These are phyloP conservation scores for Penstemon barbatus DNA, from an alignment of 257 asterid species.

Conservation along the genomic window DNA sequence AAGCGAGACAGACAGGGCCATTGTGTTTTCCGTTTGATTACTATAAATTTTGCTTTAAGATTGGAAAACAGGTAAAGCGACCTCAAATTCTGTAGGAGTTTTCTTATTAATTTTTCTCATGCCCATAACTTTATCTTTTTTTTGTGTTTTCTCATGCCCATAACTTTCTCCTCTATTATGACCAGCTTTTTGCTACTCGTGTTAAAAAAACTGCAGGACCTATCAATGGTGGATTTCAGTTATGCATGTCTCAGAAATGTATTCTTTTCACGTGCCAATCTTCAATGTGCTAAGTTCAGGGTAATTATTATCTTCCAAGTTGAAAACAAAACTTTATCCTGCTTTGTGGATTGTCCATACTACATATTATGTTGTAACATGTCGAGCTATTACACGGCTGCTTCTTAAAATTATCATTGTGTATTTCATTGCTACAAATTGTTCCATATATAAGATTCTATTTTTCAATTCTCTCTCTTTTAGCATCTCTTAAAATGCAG, in stretches of 20 bases:
- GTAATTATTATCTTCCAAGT: slow-evolving; percentile 40
- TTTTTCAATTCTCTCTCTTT: neutral
- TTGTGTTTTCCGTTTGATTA: neutral
- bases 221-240: slow-evolving; percentile 90
- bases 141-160: neutral
- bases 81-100: too few species aligned
- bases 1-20: too few species aligned
- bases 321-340: slow-evolving; percentile 4
- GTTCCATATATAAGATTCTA: neutral
- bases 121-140: neutral
- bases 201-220: slow-evolving; percentile 59
- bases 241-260: slow-evolving; percentile 79
- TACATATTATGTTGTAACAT: neutral
- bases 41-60: slow-evolving; percentile 7
- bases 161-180: slow-evolving; percentile 9
- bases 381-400: neutral
- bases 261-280: slow-evolving; percentile 92
- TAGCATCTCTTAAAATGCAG: too few species aligned
- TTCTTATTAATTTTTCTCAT: slow-evolving; percentile 2
- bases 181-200: slow-evolving; percentile 7
- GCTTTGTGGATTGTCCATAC: slow-evolving; percentile 10
- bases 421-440: neutral
- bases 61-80: slow-evolving; percentile 8
- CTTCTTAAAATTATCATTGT: neutral
- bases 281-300: slow-evolving; percentile 86